Base-by-base conservation (phyloP, 2,329 filamentous ascomycete genomes). In the Raffaelea arxii region DNA sequence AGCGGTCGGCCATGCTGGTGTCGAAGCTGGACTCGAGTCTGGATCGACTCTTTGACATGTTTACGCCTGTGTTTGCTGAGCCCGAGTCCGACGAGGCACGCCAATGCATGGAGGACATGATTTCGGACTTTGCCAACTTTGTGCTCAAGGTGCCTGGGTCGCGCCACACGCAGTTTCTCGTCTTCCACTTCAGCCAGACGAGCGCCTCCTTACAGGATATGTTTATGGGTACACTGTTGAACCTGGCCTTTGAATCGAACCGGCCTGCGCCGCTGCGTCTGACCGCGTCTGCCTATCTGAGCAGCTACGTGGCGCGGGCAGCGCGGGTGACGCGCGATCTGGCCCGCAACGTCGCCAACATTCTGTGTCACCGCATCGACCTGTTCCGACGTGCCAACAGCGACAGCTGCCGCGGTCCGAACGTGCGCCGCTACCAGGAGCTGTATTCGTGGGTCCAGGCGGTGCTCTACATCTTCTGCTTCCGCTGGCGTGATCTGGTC, bases 391-490 rank as follows among this genome's bases (percentile, higher is more conserved):
- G 70, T 14, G 72, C 80, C 41, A 83, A 89, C 61, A 85, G 94
- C 60, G 70, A 75, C 5, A 70, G 74, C 25, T 94, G 89, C 61
- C 81, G 80, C 16, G 89, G 88, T 3, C 92, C 92, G 0, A 89
- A 98, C 61, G 75, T 94, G 47, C 81, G 83, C 51, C 82, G 84
- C 41, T 95, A 91, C 60, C 80, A 82, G 41, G 79, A 84, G 14
- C 95, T 94, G 65, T 96, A 96, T 62, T 82, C 86, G 18, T 80
- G 89, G 41, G 80, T 85, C n/a, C 90, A 96, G 63, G 89, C 89
- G 2, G 72, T 94, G 3, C 76, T 96, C 22, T 96, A 96, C 68
- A 91, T 94, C 49, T 96, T 94, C 60, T 98, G 92, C 70, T 98
- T 98, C 71, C 82, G 92, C 46, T 98, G 92, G 92, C 84, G 88